Conservation (phyloP, 345 rosid genomes). For the Eutrema yunnanense region DNA sequence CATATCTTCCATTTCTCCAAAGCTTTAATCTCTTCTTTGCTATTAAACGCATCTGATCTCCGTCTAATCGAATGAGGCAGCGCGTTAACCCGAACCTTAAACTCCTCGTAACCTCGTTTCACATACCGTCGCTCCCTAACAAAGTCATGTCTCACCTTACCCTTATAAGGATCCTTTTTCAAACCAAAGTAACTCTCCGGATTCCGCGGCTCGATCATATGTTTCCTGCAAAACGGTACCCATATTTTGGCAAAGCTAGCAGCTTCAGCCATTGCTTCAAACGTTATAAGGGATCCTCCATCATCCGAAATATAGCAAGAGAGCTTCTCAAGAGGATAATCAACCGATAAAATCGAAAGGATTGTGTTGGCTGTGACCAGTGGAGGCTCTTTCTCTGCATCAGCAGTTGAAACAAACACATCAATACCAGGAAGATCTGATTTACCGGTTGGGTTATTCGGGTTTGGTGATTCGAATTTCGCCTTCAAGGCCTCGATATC, state of each 20-base stretch:
- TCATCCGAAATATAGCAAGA: slow-evolving; percentile 83
- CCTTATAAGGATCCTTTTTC: slow-evolving; percentile 73
- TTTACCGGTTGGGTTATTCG: slow-evolving; percentile 45
- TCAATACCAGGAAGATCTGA: slow-evolving; percentile 84
- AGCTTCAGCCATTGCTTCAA: slow-evolving; percentile 93
- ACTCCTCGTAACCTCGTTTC: slow-evolving; percentile 76
- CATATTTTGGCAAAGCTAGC: slow-evolving; percentile 75
- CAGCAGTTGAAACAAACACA: slow-evolving; percentile 80
- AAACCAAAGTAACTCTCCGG: slow-evolving; percentile 76
- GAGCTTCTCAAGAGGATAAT: slow-evolving; percentile 75
- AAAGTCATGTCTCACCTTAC: slow-evolving; percentile 61
- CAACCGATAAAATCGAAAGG: slow-evolving; percentile 69
- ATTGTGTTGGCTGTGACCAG: slow-evolving; percentile 81
- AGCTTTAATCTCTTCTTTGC: slow-evolving; percentile 62
- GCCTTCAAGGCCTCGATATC: slow-evolving; percentile 53
- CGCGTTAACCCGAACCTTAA: slow-evolving; percentile 66
- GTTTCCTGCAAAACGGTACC: slow-evolving; percentile 92
- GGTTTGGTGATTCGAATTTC: slow-evolving; percentile 55
- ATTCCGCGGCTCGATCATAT: slow-evolving; percentile 65
- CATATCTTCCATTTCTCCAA: slow-evolving; percentile 56
- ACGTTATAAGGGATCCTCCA: slow-evolving; percentile 75
- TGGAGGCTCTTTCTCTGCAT: slow-evolving; percentile 82
- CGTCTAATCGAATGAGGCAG: slow-evolving; percentile 63
- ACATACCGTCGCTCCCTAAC: slow-evolving; percentile 66
- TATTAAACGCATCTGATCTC: slow-evolving; percentile 72